Evolutionary conservation across 495 filamentous ascomycete species (phyloP), one percentile per base, ranked within the genome.

Genomic region (Geopyxis carbonaria): DNA sequence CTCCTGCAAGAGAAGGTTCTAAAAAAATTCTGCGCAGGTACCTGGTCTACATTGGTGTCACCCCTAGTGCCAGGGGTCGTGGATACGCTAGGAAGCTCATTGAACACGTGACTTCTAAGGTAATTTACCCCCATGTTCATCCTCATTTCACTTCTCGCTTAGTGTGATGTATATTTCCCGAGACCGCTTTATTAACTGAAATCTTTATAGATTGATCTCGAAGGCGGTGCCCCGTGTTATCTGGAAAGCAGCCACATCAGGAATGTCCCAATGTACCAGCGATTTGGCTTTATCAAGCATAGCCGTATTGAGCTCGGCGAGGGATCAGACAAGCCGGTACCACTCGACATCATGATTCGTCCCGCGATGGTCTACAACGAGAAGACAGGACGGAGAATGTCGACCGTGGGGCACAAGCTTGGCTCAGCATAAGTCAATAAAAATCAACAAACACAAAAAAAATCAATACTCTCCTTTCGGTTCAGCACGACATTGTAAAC

Each of bases 1-100:
- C 31, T 36, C 33, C 33, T 36, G 33, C 33, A 36, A 33, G 27
- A 15, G 39, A 42, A 34, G 14, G 34, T 22, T 22, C 31, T 43
- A 25, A 36, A 19, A 36, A 37, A 36, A 36, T 33, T 23, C 39
- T 33, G 18, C 22, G 24, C 18, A 55, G 51, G 63, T 86, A 86
- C 55, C 68, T 87, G 18, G 79, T 84, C 11, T 85, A 82, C 57
- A 59, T 87, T 45, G 80, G 80, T 43, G 80, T 77, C 44, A 74
- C 70, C 53, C 70, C 75, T 11, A 62, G 57, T 35, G 66, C 69
- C 10, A 66, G 72, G 40, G 73, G 78, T 21, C 69, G 74, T 34
- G 80, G 80, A 21, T 80, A 78, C 51, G 77, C 68, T 16, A 69
- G 63, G 48, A 70, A 69, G 59, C 61, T 83, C 45, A 66, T 86